Percentiles rank a stretch among this genome's conserved stretches.
Evolutionary conservation across 305 asterid genomes (phyloP).

Genomic region (Rubia peregrina): DNA sequence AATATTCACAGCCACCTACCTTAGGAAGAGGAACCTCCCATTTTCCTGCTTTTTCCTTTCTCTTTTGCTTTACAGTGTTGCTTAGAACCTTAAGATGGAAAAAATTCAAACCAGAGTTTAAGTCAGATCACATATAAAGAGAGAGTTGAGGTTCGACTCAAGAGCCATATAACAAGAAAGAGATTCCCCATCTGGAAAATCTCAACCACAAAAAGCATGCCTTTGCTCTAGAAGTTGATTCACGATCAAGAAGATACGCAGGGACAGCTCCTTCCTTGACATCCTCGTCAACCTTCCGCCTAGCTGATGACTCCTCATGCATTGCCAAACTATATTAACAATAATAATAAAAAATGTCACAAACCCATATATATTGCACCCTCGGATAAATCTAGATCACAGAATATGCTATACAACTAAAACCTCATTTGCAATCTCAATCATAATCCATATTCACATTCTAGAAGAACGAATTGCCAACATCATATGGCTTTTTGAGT

Average conservation of each 20-base stretch:
- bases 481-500: too few relatives aligned
- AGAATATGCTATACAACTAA: neutral
- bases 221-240: slow-evolving; percentile 90
- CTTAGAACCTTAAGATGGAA: slow-evolving; percentile 59
- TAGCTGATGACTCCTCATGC: slow-evolving; percentile 80
- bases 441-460: neutral
- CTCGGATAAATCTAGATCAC: neutral
- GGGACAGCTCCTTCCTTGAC: slow-evolving; percentile 91
- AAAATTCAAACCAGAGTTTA: slow-evolving; percentile 2
- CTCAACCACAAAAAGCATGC: slow-evolving; percentile 23
- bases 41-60: slow-evolving; percentile 53
- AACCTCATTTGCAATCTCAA: neutral
- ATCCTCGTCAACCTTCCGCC: slow-evolving; percentile 86
- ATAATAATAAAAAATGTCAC: slow-evolving; percentile 11
- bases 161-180: slow-evolving; percentile 6
- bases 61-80: slow-evolving; percentile 92
- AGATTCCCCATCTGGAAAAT: slow-evolving; percentile 8
- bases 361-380: neutral
- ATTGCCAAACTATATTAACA: slow-evolving; percentile 47
- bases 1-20: slow-evolving; percentile 32
- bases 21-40: slow-evolving; percentile 99
- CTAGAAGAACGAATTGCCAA: neutral
- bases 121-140: slow-evolving; percentile 3
- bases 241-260: slow-evolving; percentile 97
- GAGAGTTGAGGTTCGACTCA: neutral